phyloP scores from a whole-genome alignment of 176 grass and related monocot genomes.

The Cenchrus fungigraminus region DNA sequence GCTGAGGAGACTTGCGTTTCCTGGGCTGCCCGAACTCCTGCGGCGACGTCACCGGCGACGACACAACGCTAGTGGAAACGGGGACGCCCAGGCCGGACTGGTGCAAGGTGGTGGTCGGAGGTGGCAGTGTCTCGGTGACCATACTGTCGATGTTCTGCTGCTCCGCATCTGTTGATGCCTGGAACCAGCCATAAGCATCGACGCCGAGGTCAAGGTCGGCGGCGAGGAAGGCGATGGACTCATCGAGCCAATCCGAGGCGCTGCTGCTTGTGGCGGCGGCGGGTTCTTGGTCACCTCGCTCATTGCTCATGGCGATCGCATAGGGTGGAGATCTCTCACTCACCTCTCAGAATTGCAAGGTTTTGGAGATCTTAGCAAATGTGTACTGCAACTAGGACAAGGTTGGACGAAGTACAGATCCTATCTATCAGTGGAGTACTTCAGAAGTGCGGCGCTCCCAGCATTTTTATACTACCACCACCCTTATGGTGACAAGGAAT shows the following conservation, averaged over 20 bases:
- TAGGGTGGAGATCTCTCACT: not conserved
- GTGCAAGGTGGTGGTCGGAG: not conserved
- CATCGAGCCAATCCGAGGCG: constrained; percentile 26
- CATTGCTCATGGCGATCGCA: constrained; percentile 25
- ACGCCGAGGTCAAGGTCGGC: constrained; percentile 18
- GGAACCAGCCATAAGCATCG: constrained; percentile 4
- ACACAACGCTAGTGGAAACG: not conserved
- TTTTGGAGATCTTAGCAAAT: not conserved
- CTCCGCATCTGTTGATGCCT: not conserved
- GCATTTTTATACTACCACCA: constrained; percentile 16
- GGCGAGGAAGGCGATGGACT: constrained; percentile 29
- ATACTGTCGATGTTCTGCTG: not conserved
- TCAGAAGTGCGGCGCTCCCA: constrained; percentile 1
- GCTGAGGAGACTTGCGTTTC: constrained; percentile 17
- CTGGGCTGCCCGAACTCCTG: not conserved
- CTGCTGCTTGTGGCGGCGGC: not conserved
- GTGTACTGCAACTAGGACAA: not conserved
- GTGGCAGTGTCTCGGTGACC: not conserved
- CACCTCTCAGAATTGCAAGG: not conserved
- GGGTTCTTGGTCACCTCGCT: not conserved
- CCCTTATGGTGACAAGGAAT: constrained; percentile 9
- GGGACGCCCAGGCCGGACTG: not conserved
- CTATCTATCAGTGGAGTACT: not conserved
- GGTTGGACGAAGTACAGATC: not conserved
- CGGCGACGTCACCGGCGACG: not conserved